phyloP scores from a whole-genome alignment of 164 flowering plant species.

The Berberis thunbergii region DNA sequence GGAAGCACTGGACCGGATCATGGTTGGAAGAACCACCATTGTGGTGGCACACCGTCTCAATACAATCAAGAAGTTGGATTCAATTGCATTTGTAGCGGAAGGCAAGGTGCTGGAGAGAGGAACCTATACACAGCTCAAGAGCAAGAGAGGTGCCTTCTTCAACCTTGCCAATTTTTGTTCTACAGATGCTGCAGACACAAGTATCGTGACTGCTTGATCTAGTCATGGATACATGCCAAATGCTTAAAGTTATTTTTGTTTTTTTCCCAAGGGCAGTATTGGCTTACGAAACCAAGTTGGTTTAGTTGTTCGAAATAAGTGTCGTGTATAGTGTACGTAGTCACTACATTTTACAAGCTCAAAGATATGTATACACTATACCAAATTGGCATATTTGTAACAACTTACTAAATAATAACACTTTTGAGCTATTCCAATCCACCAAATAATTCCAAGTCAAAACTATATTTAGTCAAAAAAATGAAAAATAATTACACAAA shows the following conservation, averaged over 20 bases:
- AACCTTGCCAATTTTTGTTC: constrained; percentile 29
- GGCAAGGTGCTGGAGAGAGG: constrained; percentile 77
- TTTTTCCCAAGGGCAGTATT: neutral
- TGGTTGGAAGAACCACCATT: constrained; percentile 69
- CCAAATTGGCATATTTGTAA: too few species aligned
- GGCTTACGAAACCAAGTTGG: too few species aligned
- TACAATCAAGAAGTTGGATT: constrained; percentile 66
- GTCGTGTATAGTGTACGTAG: too few species aligned
- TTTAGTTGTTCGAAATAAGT: too few species aligned
- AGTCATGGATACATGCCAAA: neutral
- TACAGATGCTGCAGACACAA: neutral
- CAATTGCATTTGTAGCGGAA: constrained; percentile 62
- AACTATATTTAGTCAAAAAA: too few species aligned
- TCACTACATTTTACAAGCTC: too few species aligned
- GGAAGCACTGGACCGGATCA: constrained; percentile 66
- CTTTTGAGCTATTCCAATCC: too few species aligned
- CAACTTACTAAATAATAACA: too few species aligned
- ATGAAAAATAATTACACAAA: too few species aligned
- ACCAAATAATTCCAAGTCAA: too few species aligned
- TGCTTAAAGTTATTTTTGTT: neutral
- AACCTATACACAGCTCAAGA: constrained; percentile 54
- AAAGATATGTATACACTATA: too few species aligned
- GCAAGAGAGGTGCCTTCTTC: constrained; percentile 67
- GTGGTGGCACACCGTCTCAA: constrained; percentile 90
- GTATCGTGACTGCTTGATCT: neutral